Base-by-base conservation (phyloP, 495 filamentous ascomycete genomes). In the Neurospora sp. region DNA sequence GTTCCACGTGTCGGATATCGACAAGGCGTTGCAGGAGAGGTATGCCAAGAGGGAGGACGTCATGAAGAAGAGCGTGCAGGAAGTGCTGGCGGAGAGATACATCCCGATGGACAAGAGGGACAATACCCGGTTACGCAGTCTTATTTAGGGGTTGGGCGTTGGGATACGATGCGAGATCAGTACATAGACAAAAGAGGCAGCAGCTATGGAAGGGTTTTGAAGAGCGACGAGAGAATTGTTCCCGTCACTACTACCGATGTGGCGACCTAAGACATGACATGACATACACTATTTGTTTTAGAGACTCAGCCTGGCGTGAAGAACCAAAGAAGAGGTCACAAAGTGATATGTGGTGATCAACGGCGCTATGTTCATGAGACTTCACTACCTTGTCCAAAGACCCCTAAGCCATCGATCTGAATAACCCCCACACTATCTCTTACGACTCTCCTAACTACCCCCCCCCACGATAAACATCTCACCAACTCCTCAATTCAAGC, bases 11-110 rank as follows among this genome's bases (percentile, higher is more conserved):
- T 83, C 83, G 1, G 80, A 80, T 1, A 78, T 87, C 31, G 83
- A 88, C 73, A 84, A 81, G 74, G 83, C 83, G 46, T 77, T 89
- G 35, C 75, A 77, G 7, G 80, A 88, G 78, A 78, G 86, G 74
- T 88, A 84, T 74, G 77, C 85, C 76, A 74, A 69, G 37, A 72
- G 75, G 60, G 73, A 78, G 38, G 81, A 69, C 44, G 71, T 75
- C 27, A 73, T 81, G 74, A 75, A 81, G 23, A 82, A 81, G 78
- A 84, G 78, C 31, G 82, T 84, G 8, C 80, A 84, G 73, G 82
- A 88, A 77, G 76, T 81, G 37, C 73, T 88, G 73, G 80, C 76
- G 39, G 86, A 84, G 76, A 75, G 87, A 77, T 89, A 88, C 71
- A 79, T 75, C 71, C 84, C 86, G 0, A 77, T 84, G 66, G 81